Evolutionary conservation across 176 grass and related monocot genomes (phyloP).

Genomic region (Triticum urartu): DNA sequence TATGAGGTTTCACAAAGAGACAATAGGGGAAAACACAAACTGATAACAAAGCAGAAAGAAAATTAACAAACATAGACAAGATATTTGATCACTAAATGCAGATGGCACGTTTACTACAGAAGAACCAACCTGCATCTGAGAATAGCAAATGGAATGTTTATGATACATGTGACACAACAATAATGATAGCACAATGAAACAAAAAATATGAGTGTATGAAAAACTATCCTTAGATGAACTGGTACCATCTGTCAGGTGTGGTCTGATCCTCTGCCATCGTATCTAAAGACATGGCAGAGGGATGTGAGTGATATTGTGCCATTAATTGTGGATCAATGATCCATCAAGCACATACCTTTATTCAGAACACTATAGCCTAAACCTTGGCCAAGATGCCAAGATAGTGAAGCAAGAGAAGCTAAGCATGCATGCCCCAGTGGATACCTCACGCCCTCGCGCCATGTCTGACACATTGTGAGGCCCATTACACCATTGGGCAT

Average conservation of each 20-base stretch:
- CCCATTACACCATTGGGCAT: neutral
- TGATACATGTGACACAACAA: neutral
- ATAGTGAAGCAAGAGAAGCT: neutral
- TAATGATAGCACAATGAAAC: neutral
- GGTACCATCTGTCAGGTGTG: neutral
- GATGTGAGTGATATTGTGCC: too few relatives aligned
- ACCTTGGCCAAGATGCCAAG: neutral
- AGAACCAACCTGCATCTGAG: neutral
- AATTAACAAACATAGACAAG: neutral
- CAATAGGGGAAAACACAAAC: neutral
- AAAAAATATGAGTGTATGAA: neutral
- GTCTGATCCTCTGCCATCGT: neutral
- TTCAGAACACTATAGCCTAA: neutral
- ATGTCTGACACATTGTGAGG: neutral
- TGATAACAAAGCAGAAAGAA: neutral
- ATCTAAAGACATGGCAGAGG: too few relatives aligned
- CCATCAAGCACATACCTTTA: neutral
- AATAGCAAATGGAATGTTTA: neutral
- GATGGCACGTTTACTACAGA: neutral
- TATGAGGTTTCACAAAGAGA: neutral
- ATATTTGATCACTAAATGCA: neutral
- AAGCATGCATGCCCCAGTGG: neutral
- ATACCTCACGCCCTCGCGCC: neutral
- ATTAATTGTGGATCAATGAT: neutral
- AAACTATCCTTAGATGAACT: neutral